These are phyloP conservation scores for Cercospora zeina DNA, from an alignment of 2,329 filamentous ascomycete species.

Conservation along the genomic window DNA sequence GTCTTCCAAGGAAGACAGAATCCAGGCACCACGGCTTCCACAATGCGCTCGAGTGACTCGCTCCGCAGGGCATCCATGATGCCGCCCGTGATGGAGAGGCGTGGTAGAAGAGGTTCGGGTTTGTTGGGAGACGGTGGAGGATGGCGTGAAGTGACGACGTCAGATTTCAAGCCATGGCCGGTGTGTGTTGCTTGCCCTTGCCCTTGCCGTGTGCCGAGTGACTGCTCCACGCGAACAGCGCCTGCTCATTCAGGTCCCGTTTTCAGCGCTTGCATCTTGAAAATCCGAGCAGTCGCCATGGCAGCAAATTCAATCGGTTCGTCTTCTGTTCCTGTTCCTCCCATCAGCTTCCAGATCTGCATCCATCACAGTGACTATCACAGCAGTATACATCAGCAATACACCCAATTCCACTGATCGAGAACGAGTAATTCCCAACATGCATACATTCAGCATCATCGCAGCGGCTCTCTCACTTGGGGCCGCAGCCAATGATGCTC, in stretches of 20 bases:
- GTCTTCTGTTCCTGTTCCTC: constrained; percentile 7
- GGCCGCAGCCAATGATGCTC: neutral
- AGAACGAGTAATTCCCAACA: neutral
- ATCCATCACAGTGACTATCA: constrained; percentile 6
- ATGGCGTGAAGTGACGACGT: too few relatives aligned
- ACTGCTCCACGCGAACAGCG: too few relatives aligned
- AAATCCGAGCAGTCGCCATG: too few relatives aligned
- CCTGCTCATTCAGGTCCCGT: too few relatives aligned
- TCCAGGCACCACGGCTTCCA: neutral
- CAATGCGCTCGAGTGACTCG: neutral
- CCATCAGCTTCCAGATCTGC: constrained; percentile 3
- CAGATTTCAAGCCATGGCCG: too few relatives aligned
- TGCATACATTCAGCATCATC: neutral
- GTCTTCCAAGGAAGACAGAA: neutral
- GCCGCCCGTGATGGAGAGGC: neutral
- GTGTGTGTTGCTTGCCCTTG: too few relatives aligned
- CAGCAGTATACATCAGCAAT: neutral
- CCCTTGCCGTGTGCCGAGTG: too few relatives aligned
- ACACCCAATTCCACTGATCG: neutral
- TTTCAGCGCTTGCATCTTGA: too few relatives aligned
- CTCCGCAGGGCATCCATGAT: neutral
- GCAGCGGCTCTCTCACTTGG: neutral
- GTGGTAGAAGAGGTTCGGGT: too few relatives aligned
- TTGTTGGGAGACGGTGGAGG: too few relatives aligned
- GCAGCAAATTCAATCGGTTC: neutral